Conservation (phyloP, 106 monocot species). For the Allium sativum region DNA sequence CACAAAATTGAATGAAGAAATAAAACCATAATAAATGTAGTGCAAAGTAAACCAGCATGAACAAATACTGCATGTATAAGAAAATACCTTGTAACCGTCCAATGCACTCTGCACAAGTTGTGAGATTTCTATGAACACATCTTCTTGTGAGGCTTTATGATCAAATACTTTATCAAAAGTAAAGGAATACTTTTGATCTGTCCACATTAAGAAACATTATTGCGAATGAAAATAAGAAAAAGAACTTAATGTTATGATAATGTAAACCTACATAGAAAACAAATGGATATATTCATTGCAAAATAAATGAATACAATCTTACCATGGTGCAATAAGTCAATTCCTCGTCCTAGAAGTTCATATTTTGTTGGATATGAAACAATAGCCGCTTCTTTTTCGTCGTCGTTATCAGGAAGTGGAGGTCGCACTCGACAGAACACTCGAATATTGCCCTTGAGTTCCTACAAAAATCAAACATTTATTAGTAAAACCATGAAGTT, state of each 20-base stretch:
- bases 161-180: conserved; percentile 89
- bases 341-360: conserved; percentile 60
- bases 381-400: conserved; percentile 20
- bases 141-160: conserved; percentile 66
- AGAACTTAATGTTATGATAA: background rate
- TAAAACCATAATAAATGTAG: background rate
- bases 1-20: background rate
- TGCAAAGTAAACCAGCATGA: background rate
- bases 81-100: conserved; percentile 84
- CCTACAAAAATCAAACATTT: conserved; percentile 24
- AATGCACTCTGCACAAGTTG: conserved; percentile 94
- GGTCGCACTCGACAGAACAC: conserved; percentile 93
- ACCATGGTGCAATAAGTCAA: conserved; percentile 69
- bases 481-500: background rate
- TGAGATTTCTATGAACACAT: conserved; percentile 89
- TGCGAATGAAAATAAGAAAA: background rate
- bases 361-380: conserved; percentile 71
- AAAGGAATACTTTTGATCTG: conserved; percentile 70
- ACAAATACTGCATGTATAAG: background rate
- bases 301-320: background rate
- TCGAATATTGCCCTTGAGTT: conserved; percentile 89
- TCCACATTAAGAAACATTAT: conserved; percentile 5
- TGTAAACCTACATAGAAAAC: background rate
- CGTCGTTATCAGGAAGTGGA: conserved; percentile 25
- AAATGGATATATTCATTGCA: background rate